Conservation (phyloP, 1,139 yeast genomes). For the Yamadazyma atlantica region DNA sequence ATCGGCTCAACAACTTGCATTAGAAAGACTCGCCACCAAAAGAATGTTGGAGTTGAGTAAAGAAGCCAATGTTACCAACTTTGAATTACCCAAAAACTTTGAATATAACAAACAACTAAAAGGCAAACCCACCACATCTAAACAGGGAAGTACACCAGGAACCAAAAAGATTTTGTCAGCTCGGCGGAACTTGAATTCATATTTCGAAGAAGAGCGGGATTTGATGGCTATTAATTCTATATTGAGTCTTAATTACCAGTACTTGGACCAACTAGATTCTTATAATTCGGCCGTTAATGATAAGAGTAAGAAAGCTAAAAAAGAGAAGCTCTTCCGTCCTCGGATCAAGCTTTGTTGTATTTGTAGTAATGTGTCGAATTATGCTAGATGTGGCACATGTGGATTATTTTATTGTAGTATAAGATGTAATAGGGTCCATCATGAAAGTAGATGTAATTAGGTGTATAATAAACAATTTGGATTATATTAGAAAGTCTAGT, state of each 20-base stretch:
- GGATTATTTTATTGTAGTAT: slow-evolving; percentile 47
- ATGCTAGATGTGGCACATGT: slow-evolving; percentile 41
- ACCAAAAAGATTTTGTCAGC: slow-evolving; percentile 47
- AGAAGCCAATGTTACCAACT: slow-evolving; percentile 29
- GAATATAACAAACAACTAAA: slow-evolving; percentile 26
- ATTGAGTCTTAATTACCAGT: slow-evolving; percentile 40
- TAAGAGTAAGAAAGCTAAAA: slow-evolving; percentile 14
- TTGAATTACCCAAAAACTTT: slow-evolving; percentile 46
- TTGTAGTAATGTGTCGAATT: slow-evolving; percentile 40
- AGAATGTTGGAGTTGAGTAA: slow-evolving; percentile 37
- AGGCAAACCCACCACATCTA: slow-evolving; percentile 22
- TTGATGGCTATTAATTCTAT: slow-evolving; percentile 44
- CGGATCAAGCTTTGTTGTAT: slow-evolving; percentile 43
- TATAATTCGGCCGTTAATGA: slow-evolving; percentile 15
- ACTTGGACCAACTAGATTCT: slow-evolving; percentile 35
- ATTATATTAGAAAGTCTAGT: no score
- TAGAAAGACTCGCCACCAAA: slow-evolving; percentile 40
- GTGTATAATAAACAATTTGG: background rate
- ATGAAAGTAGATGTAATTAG: slow-evolving; percentile 43
- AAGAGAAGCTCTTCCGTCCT: slow-evolving; percentile 27
- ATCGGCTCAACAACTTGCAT: slow-evolving; percentile 44
- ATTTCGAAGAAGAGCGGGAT: slow-evolving; percentile 49
- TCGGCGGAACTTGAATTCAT: slow-evolving; percentile 44
- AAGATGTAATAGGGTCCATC: slow-evolving; percentile 40
- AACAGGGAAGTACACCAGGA: slow-evolving; percentile 46